Evolutionary conservation across 306 rosid species (phyloP).

Genomic region (Luffa acutangula): DNA sequence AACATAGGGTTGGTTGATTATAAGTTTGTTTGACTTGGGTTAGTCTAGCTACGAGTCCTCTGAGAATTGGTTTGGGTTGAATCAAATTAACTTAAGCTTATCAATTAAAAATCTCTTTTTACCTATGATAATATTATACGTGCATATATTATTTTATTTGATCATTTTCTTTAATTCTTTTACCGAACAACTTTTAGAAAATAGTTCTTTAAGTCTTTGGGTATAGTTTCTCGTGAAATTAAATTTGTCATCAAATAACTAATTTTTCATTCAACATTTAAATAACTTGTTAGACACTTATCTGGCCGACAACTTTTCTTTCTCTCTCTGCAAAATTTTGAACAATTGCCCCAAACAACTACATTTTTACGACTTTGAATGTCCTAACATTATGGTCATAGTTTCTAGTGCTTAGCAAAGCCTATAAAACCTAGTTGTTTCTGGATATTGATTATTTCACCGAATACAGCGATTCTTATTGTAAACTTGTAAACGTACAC

Average conservation of each 20-base stretch:
- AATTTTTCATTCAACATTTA: background rate
- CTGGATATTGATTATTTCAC: background rate
- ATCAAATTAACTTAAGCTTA: too few species aligned
- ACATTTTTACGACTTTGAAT: background rate
- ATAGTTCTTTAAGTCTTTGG: background rate
- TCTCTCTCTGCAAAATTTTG: background rate
- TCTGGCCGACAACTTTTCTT: background rate
- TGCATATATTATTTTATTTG: background rate
- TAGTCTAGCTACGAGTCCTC: background rate
- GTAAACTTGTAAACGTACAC: background rate
- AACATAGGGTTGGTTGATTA: background rate
- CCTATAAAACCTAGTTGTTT: background rate
- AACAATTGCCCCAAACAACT: background rate
- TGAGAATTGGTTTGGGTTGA: background rate
- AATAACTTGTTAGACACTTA: background rate
- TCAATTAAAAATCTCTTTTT: background rate
- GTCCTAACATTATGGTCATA: background rate
- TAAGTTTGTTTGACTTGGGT: background rate
- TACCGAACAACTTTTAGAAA: background rate
- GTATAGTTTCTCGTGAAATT: background rate
- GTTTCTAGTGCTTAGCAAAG: background rate
- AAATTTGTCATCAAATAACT: background rate
- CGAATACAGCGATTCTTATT: background rate
- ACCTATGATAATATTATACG: background rate
- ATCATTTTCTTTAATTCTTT: background rate